Conservation (phyloP, 2,329 filamentous ascomycete species). For the Scopulariopsis brevicaulis region DNA sequence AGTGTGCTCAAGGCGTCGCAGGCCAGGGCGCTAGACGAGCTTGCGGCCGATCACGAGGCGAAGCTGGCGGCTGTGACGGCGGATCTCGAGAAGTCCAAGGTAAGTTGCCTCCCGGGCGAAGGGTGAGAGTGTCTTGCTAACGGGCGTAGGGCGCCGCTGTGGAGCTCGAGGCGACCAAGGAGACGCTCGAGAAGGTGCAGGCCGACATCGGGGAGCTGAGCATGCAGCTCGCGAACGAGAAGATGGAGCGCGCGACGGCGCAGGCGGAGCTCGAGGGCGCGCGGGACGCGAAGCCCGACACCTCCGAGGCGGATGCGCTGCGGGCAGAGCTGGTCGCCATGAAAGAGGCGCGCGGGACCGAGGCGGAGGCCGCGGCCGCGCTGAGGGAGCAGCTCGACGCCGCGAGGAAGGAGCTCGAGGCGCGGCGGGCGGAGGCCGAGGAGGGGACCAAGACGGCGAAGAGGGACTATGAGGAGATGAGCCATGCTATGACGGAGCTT, state of each 20-base stretch:
- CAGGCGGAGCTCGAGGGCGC: slow-evolving; percentile 49
- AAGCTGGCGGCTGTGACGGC: slow-evolving; percentile 16
- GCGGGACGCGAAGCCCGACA: slow-evolving; percentile 44
- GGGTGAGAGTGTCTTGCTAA: background rate
- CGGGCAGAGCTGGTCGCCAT: slow-evolving; percentile 33
- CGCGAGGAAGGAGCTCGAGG: slow-evolving; percentile 40
- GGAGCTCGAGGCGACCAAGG: slow-evolving; percentile 24
- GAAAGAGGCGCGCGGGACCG: slow-evolving; percentile 21
- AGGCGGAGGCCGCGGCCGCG: slow-evolving; percentile 16
- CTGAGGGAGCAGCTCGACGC: slow-evolving; percentile 32
- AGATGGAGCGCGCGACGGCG: slow-evolving; percentile 47
- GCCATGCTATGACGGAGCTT: slow-evolving; percentile 48
- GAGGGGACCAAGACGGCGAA: slow-evolving; percentile 41
- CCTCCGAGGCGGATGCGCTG: slow-evolving; percentile 38
- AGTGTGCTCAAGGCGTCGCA: slow-evolving; percentile 16
- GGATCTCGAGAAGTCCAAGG: slow-evolving; percentile 18
- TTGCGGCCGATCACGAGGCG: slow-evolving; percentile 25
- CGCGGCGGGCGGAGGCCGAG: slow-evolving; percentile 36
- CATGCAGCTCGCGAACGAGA: slow-evolving; percentile 43
- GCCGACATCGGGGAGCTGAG: slow-evolving; percentile 36
- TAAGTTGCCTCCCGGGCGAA: background rate
- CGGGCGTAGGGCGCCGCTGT: slow-evolving; percentile 13
- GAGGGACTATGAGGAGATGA: slow-evolving; percentile 51
- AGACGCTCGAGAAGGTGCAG: slow-evolving; percentile 30
- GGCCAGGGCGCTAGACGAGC: slow-evolving; percentile 33